Evolutionary conservation across 257 asterid genomes (phyloP), one percentile per base, ranked within the genome.

Genomic region (Linderniella brevidens): DNA sequence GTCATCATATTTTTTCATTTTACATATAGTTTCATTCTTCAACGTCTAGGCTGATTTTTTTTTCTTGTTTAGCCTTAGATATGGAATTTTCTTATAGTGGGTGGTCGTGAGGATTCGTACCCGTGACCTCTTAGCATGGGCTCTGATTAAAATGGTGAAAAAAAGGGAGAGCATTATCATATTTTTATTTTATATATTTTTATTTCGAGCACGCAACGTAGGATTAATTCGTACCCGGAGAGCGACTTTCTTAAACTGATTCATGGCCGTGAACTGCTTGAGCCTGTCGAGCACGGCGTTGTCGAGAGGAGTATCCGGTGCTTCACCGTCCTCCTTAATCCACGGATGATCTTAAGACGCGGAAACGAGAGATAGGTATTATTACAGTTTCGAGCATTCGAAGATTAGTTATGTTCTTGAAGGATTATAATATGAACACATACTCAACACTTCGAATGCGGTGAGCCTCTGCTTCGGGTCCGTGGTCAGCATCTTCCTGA

Each of bases 281-380:
- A 79, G 79, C 50, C 85, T 70, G 51, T 57, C 73, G 46, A 79
- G 43, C 49, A 79, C 92, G 57, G 85, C 85, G 54, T 72, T 79
- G 54, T 79, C 92, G 46, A 79, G 82, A 19, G 85, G 92, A 1
- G 75, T 64, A 43, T 79, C 92, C 25, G 92, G 92, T 40, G 92
- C 92, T 46, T 79, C 92, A 51, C 92, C 92, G 38, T 70, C 92
- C 60, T 79, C 92, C 73, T 79, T 79, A 51, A 79, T 79, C 92
- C 92, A 79, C 48, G 81, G 75, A 65, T 79, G 92, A 70, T 79
- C 90, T 78, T 9, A 19, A 20, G 32, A 37, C 46, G n/a, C 14
- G 3, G 12, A 16, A 18, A 25, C 5, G 0, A 8, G 19, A 9
- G 19, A 9, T 4, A 3, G 4, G 11, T 10, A 13, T 17, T 4